Conservation (phyloP, 2,329 filamentous ascomycete genomes). For the Colletotrichum tanaceti region DNA sequence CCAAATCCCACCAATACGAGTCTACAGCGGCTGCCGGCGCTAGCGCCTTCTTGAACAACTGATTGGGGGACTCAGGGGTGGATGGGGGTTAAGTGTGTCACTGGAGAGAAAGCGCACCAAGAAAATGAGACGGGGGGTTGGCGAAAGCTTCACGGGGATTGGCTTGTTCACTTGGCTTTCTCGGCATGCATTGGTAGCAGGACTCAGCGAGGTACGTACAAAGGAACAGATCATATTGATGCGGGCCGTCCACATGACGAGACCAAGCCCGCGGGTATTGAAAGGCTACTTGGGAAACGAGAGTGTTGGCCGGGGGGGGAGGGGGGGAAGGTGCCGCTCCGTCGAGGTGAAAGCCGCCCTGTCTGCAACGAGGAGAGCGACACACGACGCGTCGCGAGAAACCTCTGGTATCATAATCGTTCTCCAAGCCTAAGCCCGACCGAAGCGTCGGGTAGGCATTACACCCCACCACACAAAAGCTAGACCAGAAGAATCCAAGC, state of each 20-base stretch:
- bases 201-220: background rate
- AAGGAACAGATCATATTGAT: conserved; percentile 9
- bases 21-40: conserved; percentile 24
- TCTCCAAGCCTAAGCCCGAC: conserved; percentile 16
- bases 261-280: background rate
- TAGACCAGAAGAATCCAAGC: background rate
- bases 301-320: conserved; percentile 19
- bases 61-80: conserved; percentile 1
- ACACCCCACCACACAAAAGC: conserved; percentile 20
- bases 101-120: background rate
- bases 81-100: background rate
- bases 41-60: conserved; percentile 1
- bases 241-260: background rate
- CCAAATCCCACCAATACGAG: background rate
- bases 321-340: conserved; percentile 14
- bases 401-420: conserved; percentile 38
- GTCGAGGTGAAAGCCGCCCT: background rate
- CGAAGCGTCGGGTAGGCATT: conserved; percentile 25
- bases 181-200: conserved; percentile 3
- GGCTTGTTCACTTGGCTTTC: background rate
- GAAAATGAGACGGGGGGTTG: background rate
- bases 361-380: too few species aligned
- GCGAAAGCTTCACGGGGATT: conserved; percentile 5
- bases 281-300: conserved; percentile 27
- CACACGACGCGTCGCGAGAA: conserved; percentile 11